phyloP scores from a whole-genome alignment of 768 basidiomycete species.

The Coprinopsis strossmayeri region DNA sequence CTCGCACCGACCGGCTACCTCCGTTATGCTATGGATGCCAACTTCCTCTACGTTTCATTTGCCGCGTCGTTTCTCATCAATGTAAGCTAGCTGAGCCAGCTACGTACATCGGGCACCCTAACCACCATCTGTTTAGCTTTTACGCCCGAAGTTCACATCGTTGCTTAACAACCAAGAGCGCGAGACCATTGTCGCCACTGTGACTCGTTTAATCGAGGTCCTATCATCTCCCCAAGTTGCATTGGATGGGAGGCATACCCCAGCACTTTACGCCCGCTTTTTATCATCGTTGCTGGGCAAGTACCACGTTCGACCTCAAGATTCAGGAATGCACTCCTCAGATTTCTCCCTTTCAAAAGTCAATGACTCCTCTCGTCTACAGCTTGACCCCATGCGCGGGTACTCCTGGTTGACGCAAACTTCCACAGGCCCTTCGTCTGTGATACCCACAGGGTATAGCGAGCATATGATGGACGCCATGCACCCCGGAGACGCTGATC shows the following conservation, averaged over 20 bases:
- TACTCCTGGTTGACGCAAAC: too few relatives aligned
- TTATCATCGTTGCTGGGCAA: slow-evolving; percentile 36
- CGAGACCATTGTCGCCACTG: slow-evolving; percentile 34
- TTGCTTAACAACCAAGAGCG: slow-evolving; percentile 34
- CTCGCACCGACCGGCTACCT: slow-evolving; percentile 49
- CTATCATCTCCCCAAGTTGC: slow-evolving; percentile 44
- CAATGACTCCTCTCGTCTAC: too few relatives aligned
- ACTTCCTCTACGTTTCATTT: slow-evolving; percentile 48
- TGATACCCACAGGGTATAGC: slow-evolving; percentile 31
- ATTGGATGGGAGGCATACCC: slow-evolving; percentile 49
- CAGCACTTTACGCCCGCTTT: slow-evolving; percentile 52
- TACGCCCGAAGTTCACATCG: slow-evolving; percentile 41
- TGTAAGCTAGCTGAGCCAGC: slow-evolving; percentile 29
- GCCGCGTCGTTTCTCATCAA: slow-evolving; percentile 57
- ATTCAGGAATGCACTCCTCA: too few relatives aligned
- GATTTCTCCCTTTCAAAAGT: too few relatives aligned
- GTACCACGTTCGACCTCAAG: too few relatives aligned
- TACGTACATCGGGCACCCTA: not conserved
- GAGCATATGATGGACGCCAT: not conserved
- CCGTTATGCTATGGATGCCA: slow-evolving; percentile 48
- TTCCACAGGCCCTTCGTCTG: too few relatives aligned
- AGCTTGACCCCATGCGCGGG: too few relatives aligned
- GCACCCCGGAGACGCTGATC: not conserved
- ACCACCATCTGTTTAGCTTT: slow-evolving; percentile 27
- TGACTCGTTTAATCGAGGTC: slow-evolving; percentile 37